Conservation (phyloP, 352 stramenopile species). For the Pythium brachiatum region DNA sequence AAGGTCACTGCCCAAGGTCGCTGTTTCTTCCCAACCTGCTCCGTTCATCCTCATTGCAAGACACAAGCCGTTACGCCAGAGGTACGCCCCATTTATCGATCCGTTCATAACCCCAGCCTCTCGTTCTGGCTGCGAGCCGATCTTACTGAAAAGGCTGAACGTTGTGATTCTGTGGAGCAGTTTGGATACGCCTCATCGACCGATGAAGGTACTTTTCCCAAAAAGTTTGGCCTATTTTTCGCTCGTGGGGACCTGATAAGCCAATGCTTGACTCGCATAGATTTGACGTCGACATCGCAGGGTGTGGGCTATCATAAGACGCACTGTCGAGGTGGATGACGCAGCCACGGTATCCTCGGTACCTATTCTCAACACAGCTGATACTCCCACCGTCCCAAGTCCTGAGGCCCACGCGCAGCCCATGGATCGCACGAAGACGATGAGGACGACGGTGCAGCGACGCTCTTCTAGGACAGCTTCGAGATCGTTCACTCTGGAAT, state of each 20-base stretch:
- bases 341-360: slow-evolving; percentile 5
- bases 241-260: not conserved
- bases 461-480: not conserved
- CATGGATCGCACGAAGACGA: not conserved
- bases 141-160: not conserved
- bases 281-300: too few relatives aligned
- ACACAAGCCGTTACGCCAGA: not conserved
- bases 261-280: not conserved
- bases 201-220: not conserved
- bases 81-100: not conserved
- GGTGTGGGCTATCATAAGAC: slow-evolving; percentile 17
- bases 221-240: not conserved
- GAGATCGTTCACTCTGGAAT: slow-evolving; percentile 20
- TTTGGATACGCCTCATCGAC: not conserved
- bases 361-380: slow-evolving; percentile 13
- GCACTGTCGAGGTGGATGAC: not conserved
- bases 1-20: too few relatives aligned
- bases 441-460: not conserved
- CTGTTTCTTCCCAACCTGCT: too few relatives aligned
- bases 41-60: not conserved
- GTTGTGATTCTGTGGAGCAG: not conserved
- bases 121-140: not conserved
- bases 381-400: not conserved
- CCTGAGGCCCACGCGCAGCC: not conserved
- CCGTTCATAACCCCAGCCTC: not conserved